Percentiles rank a stretch among this genome's conserved stretches.
Evolutionary conservation across 139 green algal genomes (phyloP).

Genomic region (Pycnococcus provasolii): DNA sequence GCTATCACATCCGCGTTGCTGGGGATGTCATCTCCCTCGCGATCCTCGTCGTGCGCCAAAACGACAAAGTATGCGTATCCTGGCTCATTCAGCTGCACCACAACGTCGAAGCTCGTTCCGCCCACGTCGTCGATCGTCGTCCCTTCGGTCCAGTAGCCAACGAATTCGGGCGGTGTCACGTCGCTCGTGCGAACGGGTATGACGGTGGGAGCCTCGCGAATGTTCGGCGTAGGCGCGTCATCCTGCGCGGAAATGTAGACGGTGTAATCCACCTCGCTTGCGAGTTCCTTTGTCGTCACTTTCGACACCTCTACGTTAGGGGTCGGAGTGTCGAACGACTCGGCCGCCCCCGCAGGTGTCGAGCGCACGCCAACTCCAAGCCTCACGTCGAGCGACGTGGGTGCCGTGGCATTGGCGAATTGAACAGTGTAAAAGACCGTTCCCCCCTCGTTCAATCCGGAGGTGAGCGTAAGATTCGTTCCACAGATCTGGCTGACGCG

Average conservation of each 20-base stretch:
- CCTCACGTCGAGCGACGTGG: neutral
- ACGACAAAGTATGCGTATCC: constrained; percentile 4
- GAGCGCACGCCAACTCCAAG: neutral
- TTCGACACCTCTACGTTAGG: neutral
- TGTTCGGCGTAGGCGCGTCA: neutral
- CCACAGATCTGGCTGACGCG: neutral
- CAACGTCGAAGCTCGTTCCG: neutral
- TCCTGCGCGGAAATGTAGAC: constrained; percentile 8
- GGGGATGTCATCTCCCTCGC: too few species aligned
- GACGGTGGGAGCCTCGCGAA: neutral
- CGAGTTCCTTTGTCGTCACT: neutral
- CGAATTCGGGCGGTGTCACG: constrained; percentile 8
- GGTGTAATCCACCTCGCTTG: neutral
- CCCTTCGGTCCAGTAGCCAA: neutral
- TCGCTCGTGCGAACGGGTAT: constrained; percentile 7
- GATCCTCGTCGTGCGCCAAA: neutral
- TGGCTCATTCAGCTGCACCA: constrained; percentile 8
- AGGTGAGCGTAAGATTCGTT: neutral
- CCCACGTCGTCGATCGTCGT: neutral
- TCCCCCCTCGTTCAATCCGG: neutral
- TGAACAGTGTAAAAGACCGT: constrained; percentile 5
- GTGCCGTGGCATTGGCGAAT: neutral
- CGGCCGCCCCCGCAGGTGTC: neutral
- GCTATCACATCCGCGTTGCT: too few species aligned
- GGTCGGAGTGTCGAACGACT: neutral